Conservation (phyloP, 371 early-diverging fungal species). For the Apophysomyces trapeziformis region DNA sequence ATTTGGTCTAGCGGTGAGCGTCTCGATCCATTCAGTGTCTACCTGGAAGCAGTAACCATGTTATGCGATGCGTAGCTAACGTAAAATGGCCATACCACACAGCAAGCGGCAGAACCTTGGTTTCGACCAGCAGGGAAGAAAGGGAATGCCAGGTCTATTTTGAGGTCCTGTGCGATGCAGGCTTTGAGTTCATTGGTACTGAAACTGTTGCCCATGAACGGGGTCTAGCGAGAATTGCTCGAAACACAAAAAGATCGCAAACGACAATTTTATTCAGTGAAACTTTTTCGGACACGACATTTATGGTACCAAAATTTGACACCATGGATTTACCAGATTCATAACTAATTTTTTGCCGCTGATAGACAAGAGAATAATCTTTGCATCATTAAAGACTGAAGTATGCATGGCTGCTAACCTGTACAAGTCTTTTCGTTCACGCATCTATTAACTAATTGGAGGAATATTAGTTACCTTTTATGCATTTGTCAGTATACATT, state of each 20-base stretch:
- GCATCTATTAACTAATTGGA: too few species aligned
- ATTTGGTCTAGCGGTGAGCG: slow-evolving; percentile 15
- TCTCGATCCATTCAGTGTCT: slow-evolving; percentile 51
- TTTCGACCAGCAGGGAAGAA: slow-evolving; percentile 58
- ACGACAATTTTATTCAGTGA: neutral
- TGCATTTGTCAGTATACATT: too few species aligned
- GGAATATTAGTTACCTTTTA: too few species aligned
- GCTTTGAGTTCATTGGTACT: slow-evolving; percentile 44
- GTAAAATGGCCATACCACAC: slow-evolving; percentile 51
- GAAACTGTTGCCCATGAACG: slow-evolving; percentile 42
- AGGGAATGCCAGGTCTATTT: slow-evolving; percentile 67
- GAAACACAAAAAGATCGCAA: slow-evolving; percentile 4
- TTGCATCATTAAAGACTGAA: too few species aligned
- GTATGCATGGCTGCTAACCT: too few species aligned
- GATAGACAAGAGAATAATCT: too few species aligned
- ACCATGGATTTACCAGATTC: too few species aligned
- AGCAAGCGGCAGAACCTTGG: slow-evolving; percentile 62
- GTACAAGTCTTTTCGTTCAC: too few species aligned
- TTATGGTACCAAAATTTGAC: too few species aligned
- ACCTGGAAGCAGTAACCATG: slow-evolving; percentile 27
- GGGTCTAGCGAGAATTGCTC: neutral
- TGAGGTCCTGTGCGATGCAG: slow-evolving; percentile 55
- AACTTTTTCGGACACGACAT: neutral
- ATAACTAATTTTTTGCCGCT: too few species aligned
- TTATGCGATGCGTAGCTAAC: slow-evolving; percentile 8